Evolutionary conservation across 2,329 filamentous ascomycete genomes (phyloP).

Genomic region (Diaporthe citri): DNA sequence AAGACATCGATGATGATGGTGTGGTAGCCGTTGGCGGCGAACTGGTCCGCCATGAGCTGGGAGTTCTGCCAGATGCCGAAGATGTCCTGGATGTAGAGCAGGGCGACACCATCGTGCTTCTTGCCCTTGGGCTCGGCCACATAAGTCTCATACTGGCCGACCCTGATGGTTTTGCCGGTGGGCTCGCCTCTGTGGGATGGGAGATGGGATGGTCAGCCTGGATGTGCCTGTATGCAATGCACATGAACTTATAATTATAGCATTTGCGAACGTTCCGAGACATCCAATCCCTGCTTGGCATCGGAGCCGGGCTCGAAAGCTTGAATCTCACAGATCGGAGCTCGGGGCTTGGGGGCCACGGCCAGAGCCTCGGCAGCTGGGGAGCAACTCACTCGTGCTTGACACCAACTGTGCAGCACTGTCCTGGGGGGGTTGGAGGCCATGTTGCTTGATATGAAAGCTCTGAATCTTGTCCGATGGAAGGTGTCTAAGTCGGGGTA

Average conservation of each 20-base stretch:
- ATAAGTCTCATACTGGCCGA: slow-evolving; percentile 64
- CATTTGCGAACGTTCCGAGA: too few species aligned
- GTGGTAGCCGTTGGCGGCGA: slow-evolving; percentile 79
- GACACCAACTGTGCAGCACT: slow-evolving; percentile 66
- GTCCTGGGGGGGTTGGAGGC: slow-evolving; percentile 64
- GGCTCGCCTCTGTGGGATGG: slow-evolving; percentile 58
- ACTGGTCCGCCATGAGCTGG: slow-evolving; percentile 79
- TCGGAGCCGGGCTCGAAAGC: background rate
- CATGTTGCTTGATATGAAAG: slow-evolving; percentile 52
- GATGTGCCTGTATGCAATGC: background rate
- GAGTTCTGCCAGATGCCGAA: slow-evolving; percentile 69
- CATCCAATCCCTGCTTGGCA: too few species aligned
- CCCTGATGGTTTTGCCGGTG: slow-evolving; percentile 59
- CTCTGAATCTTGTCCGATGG: background rate
- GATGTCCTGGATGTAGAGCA: slow-evolving; percentile 63
- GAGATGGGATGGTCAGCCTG: background rate
- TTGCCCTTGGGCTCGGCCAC: slow-evolving; percentile 60
- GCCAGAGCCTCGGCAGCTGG: background rate
- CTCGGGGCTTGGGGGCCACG: background rate
- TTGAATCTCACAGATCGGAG: background rate
- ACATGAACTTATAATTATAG: too few species aligned
- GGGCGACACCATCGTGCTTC: slow-evolving; percentile 55
- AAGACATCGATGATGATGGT: slow-evolving; percentile 79
- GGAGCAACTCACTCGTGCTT: slow-evolving; percentile 63
- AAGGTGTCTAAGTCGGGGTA: background rate